Evolutionary conservation across 495 filamentous ascomycete genomes (phyloP), one percentile per base, ranked within the genome.

Genomic region (Penicillium angulare): DNA sequence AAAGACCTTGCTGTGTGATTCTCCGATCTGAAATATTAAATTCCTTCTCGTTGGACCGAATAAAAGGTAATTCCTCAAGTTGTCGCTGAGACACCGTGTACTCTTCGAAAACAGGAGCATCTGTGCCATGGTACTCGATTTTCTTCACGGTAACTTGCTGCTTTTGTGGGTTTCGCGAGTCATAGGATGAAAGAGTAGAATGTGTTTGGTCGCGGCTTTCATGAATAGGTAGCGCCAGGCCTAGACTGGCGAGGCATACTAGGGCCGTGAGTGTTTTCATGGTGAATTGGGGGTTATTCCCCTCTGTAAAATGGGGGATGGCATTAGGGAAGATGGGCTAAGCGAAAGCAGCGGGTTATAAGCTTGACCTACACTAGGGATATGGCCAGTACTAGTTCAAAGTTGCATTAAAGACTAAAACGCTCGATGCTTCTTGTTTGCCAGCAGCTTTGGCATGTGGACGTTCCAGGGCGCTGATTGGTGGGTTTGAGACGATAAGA

Each of bases 21-120:
- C n/a, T 7, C 17, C 7, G 10, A 39, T n/a, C 20, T 7, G 32
- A 17, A 2, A 47, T 7, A 18, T 38, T 48, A 17, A 26, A 39
- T 38, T 48, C 32, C 22, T 36, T 27, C 15, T 39, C 21, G 20
- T 35, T 15, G 31, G 45, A 48, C 3, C 45, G 45, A 17, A 48
- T n/a, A 16, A 46, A 46, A n/a, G 26, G 16, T 12, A 46, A 16
- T 12, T 46, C 43, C 10, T 46, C 8, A 2, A 9, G 29, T 7
- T 22, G 20, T 23, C 38, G 38, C n/a, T n/a, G n/a, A n/a, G n/a
- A n/a, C n/a, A n/a, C n/a, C 9, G 22, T 35, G 15, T 48, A 48
- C 13, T 48, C 18, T 15, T 39, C 21, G 33, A 48, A 18, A 12
- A n/a, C n/a, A n/a, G n/a, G n/a, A n/a, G n/a, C n/a, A n/a, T n/a